Conservation (phyloP, 2,329 filamentous ascomycete genomes). For the Apiospora arundinis region DNA sequence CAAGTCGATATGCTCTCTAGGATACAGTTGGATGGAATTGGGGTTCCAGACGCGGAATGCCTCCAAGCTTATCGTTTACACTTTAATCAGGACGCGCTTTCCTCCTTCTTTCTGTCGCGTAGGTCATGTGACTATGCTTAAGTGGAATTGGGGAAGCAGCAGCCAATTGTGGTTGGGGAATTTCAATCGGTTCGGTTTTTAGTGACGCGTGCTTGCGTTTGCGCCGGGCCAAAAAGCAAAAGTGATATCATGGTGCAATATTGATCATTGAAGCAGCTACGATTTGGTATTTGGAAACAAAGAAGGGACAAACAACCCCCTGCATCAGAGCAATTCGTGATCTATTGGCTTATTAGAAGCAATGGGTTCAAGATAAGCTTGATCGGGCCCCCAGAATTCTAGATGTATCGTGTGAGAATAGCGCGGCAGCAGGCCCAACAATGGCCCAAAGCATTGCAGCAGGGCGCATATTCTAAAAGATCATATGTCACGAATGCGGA, state of each 20-base stretch:
- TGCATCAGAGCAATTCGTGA: neutral
- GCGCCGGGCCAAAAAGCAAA: neutral
- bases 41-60: neutral
- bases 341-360: neutral
- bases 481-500: conserved; percentile 58
- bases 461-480: conserved; percentile 33
- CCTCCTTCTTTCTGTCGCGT: neutral
- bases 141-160: conserved; percentile 8
- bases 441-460: neutral
- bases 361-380: neutral
- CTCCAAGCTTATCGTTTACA: neutral
- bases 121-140: conserved; percentile 6
- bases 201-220: neutral
- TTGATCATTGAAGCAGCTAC: neutral
- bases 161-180: neutral
- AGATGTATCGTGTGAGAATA: conserved; percentile 25
- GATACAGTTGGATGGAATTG: neutral
- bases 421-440: conserved; percentile 13
- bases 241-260: neutral
- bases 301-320: neutral
- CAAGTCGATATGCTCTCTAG: neutral
- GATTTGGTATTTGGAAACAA: neutral
- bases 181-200: neutral
- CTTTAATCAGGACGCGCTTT: conserved; percentile 1
- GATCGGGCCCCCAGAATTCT: no score